These are phyloP conservation scores for Liriodendron chinense DNA, from an alignment of 164 flowering plant species.

Conservation along the genomic window DNA sequence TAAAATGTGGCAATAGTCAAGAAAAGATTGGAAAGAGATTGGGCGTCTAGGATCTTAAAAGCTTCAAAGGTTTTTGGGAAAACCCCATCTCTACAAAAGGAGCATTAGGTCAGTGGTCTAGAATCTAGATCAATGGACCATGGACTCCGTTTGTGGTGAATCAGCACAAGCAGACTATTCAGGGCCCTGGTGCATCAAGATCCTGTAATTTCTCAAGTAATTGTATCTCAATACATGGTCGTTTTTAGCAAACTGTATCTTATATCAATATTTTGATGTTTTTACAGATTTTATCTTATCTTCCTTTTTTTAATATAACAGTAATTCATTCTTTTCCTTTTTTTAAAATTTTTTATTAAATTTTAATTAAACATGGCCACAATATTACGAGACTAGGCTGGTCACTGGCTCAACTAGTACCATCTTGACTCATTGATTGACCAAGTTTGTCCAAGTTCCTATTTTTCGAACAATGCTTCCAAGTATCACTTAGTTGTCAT, in stretches of 20 bases:
- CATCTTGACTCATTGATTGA: too few relatives aligned
- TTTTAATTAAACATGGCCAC: too few relatives aligned
- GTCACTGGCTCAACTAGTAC: too few relatives aligned
- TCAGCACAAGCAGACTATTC: not conserved
- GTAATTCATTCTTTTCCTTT: not conserved
- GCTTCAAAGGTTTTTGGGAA: not conserved
- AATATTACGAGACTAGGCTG: too few relatives aligned
- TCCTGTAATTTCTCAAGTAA: not conserved
- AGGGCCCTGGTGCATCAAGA: not conserved
- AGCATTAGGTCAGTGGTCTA: not conserved
- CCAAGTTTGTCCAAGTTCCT: too few relatives aligned
- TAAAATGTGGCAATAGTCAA: too few relatives aligned
- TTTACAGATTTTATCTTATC: too few relatives aligned
- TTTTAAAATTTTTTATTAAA: too few relatives aligned
- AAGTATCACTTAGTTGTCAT: too few relatives aligned
- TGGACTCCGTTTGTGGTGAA: not conserved
- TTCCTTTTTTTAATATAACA: too few relatives aligned
- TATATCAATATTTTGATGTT: not conserved
- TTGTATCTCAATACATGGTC: not conserved
- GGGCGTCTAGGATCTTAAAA: not conserved
- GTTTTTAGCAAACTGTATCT: not conserved
- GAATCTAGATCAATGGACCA: not conserved
- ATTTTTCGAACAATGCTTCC: too few relatives aligned
- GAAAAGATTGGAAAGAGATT: not conserved
- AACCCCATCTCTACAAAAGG: not conserved